Evolutionary conservation across 2,329 filamentous ascomycete genomes (phyloP).

Genomic region (Eutypa lata): DNA sequence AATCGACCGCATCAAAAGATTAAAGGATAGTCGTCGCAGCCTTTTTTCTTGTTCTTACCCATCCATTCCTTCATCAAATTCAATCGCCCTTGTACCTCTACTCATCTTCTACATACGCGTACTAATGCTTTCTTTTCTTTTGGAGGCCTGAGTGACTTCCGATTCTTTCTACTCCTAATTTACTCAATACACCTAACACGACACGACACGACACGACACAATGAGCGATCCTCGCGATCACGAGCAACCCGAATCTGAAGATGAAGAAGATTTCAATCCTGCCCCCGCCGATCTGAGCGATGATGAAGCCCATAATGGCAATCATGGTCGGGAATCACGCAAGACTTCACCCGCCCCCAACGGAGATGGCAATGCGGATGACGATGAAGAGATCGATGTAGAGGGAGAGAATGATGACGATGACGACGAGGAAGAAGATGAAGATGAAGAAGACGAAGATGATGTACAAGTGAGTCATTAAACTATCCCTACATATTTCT

Average conservation of each 20-base stretch:
- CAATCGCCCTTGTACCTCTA: too few species aligned
- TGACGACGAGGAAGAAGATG: conserved; percentile 61
- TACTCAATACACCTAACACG: too few species aligned
- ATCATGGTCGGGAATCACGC: conserved; percentile 20
- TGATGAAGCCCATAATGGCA: conserved; percentile 52
- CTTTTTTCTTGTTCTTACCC: too few species aligned
- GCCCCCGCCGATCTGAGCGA: conserved; percentile 71
- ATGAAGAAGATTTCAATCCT: conserved; percentile 89
- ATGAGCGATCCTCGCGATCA: conserved; percentile 50
- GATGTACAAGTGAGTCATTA: conserved; percentile 58
- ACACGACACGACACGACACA: conserved; percentile 16
- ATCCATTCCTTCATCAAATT: too few species aligned
- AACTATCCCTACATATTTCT: background rate
- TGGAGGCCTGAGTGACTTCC: too few species aligned
- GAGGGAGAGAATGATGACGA: conserved; percentile 42
- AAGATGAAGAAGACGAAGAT: conserved; percentile 61
- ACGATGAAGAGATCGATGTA: conserved; percentile 42
- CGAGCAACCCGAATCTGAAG: conserved; percentile 58
- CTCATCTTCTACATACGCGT: too few species aligned
- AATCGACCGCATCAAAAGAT: too few species aligned
- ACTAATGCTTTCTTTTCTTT: too few species aligned
- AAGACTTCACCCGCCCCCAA: conserved; percentile 22
- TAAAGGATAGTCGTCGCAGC: too few species aligned
- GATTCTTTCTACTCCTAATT: too few species aligned
- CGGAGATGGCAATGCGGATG: conserved; percentile 37